Conservation (phyloP, 441 rosid genomes). For the Syzygium syzygioides region DNA sequence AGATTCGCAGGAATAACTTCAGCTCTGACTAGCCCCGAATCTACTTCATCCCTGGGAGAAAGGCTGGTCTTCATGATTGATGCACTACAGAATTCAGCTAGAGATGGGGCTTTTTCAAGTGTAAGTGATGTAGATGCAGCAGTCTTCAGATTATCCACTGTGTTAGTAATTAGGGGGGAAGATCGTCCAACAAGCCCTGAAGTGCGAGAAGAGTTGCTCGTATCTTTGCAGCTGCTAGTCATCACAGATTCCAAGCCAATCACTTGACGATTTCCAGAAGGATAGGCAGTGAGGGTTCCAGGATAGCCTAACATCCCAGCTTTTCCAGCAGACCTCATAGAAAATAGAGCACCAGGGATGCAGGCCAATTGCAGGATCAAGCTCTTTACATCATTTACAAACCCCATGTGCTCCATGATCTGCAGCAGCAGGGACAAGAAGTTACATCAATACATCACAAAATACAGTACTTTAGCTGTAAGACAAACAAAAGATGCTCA, state of each 20-base stretch:
- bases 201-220: conserved; percentile 24
- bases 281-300: not conserved
- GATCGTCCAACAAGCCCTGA: not conserved
- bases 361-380: conserved; percentile 73
- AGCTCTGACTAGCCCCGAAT: not conserved
- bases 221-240: conserved; percentile 30
- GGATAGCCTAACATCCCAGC: conserved; percentile 16
- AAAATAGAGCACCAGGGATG: conserved; percentile 52
- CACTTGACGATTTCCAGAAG: not conserved
- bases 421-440: conserved; percentile 28
- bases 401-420: conserved; percentile 81
- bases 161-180: not conserved
- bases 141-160: not conserved
- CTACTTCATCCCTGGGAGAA: not conserved
- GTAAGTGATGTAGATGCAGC: not conserved
- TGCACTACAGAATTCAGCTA: not conserved
- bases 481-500: not conserved
- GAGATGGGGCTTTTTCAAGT: not conserved
- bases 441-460: not conserved
- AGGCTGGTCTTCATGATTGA: conserved; percentile 11
- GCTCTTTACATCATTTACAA: conserved; percentile 70
- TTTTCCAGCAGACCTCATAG: not conserved
- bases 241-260: conserved; percentile 3
- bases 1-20: not conserved
- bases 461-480: not conserved